Evolutionary conservation across 2,329 filamentous ascomycete genomes (phyloP), one percentile per base, ranked within the genome.

Genomic region (Exophiala sideris): DNA sequence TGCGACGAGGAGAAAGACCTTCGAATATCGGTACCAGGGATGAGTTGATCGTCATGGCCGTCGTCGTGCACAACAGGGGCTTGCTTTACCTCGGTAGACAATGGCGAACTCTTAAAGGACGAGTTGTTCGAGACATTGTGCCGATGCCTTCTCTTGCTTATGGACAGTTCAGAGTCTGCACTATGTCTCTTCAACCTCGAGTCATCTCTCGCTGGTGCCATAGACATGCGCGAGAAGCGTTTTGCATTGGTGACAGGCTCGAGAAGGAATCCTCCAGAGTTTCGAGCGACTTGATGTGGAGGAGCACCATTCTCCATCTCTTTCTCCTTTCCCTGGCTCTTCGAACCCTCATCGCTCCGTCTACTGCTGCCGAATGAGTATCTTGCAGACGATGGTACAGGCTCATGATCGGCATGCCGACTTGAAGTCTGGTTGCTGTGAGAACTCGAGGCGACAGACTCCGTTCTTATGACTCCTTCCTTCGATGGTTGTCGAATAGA

Each of bases 231-330:
- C 64, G 49, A 67, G 56, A 55, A 65, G 58, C 61, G 67, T 57
- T 39, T 68, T 29, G 57, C 67, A 58, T 66, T 57, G 57, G 72
- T 66, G 61, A 70, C 61, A 16, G 70, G 64, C 34, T 79, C 76
- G 35, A 81, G 66, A 39, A 81, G 62, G 54, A 76, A 76, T 3
- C 72, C 71, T 48, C 73, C 67, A 6, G 73, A 73, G 58, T 45
- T 49, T 10, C 54, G 56, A 16, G 49, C 45, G 45, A 50, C 29
- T 24, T 44, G 47, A 18, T 45, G 50, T 3, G 38, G 41, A 6
- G 39, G 33, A 16, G 33, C 49, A 16, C 49, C 45, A 33, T 56
- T 52, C 45, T 57, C 51, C 24, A 38, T 44, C 36, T 38, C 48
- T 35, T 42, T 35, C 16, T 41, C 36, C 41, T 47, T 52, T 33